These are phyloP conservation scores for Boletus rubroflammeus DNA, from an alignment of 768 basidiomycete species.

Conservation along the genomic window DNA sequence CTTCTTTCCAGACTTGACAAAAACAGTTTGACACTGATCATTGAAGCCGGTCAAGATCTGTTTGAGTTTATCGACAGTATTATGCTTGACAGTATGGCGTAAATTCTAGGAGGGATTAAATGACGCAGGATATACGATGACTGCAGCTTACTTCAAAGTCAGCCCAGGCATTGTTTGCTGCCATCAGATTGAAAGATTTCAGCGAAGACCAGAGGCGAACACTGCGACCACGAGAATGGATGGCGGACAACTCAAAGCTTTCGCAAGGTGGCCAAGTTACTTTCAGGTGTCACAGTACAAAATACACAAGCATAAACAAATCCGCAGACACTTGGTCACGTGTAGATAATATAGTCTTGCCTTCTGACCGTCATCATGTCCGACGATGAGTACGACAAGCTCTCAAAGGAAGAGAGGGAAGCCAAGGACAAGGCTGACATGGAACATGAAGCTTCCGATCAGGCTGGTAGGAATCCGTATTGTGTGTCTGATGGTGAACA, in stretches of 20 bases:
- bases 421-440: slow-evolving; percentile 64
- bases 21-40: slow-evolving; percentile 66
- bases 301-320: slow-evolving; percentile 36
- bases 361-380: slow-evolving; percentile 31
- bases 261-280: slow-evolving; percentile 12
- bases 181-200: slow-evolving; percentile 43
- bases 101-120: slow-evolving; percentile 47
- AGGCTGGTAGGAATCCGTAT: slow-evolving; percentile 61
- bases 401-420: slow-evolving; percentile 74
- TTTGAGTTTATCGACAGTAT: slow-evolving; percentile 85
- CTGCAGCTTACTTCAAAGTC: slow-evolving; percentile 65
- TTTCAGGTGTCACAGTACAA: slow-evolving; percentile 18
- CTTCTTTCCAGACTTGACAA: slow-evolving; percentile 80
- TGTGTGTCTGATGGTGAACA: slow-evolving; percentile 18
- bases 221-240: slow-evolving; percentile 11
- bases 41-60: slow-evolving; percentile 75
- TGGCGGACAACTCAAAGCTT: slow-evolving; percentile 4
- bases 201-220: slow-evolving; percentile 4
- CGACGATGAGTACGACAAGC: slow-evolving; percentile 66
- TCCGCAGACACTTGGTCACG: slow-evolving; percentile 18
- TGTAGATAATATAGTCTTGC: slow-evolving; percentile 24
- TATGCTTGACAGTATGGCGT: slow-evolving; percentile 65
- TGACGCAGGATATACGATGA: slow-evolving; percentile 7
- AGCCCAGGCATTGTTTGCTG: slow-evolving; percentile 56
- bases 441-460: slow-evolving; percentile 71